phyloP scores from a whole-genome alignment of 1,284 basidiomycete species.

The Rhodotorula sp. region DNA sequence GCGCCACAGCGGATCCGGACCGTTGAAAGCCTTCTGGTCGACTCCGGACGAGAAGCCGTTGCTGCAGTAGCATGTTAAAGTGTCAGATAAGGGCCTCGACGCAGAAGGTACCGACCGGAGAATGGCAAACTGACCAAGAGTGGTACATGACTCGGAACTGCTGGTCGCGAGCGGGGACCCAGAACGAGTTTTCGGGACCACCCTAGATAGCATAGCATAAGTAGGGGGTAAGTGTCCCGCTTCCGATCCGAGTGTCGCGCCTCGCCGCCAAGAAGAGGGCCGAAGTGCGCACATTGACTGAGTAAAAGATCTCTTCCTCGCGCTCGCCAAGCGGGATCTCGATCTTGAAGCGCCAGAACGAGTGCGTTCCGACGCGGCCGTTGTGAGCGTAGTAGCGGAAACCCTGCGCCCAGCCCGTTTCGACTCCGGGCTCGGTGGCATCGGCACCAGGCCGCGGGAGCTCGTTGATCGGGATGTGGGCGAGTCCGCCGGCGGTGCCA shows the following conservation, averaged over 20 bases:
- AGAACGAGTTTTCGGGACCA: constrained; percentile 75
- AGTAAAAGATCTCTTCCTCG: constrained; percentile 78
- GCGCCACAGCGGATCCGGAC: constrained; percentile 69
- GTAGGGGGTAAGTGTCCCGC: neutral
- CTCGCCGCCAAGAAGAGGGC: neutral
- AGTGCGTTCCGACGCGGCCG: constrained; percentile 50
- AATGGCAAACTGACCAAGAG: constrained; percentile 52
- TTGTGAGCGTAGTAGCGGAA: constrained; percentile 68
- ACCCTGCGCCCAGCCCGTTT: constrained; percentile 59
- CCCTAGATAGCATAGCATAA: constrained; percentile 38
- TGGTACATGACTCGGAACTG: constrained; percentile 65
- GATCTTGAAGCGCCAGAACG: constrained; percentile 90
- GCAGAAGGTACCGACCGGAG: neutral
- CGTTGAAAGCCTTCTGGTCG: constrained; percentile 50
- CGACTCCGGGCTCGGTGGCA: constrained; percentile 7
- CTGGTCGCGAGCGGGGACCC: constrained; percentile 73
- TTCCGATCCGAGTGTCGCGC: too few species aligned
- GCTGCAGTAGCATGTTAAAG: constrained; percentile 48
- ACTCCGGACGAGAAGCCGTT: constrained; percentile 57
- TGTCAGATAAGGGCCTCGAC: too few species aligned
- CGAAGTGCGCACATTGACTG: constrained; percentile 44
- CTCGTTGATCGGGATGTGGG: constrained; percentile 28
- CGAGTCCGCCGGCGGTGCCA: constrained; percentile 28
- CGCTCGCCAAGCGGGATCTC: constrained; percentile 69
- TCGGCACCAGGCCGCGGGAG: neutral